Evolutionary conservation across 169 alveolate species (phyloP).

Genomic region (Amoebophrya sp.): DNA sequence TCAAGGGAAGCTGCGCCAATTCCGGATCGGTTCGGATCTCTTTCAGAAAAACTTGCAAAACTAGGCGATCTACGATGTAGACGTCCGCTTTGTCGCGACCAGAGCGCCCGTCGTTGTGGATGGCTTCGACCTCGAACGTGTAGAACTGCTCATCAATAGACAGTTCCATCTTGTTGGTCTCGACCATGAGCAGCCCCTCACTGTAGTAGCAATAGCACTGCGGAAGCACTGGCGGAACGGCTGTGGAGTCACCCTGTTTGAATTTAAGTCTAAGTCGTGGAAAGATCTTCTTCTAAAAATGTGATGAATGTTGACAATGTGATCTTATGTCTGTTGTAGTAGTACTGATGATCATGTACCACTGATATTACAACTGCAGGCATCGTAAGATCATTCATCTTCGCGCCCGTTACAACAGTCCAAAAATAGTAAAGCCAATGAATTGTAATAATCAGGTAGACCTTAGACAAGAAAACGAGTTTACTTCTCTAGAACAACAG

Average conservation of each 20-base stretch:
- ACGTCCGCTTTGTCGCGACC: background rate
- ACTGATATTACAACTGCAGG: too few species aligned
- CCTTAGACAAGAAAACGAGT: too few species aligned
- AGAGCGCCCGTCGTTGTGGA: background rate
- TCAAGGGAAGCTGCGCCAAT: background rate
- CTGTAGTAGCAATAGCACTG: conserved; percentile 10
- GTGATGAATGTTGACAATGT: too few species aligned
- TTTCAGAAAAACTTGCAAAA: background rate
- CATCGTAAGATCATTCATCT: too few species aligned
- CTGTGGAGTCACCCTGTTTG: conserved; percentile 7
- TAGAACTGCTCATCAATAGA: background rate
- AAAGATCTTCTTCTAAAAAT: too few species aligned
- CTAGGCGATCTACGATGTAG: background rate
- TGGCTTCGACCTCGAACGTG: background rate
- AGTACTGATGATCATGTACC: too few species aligned
- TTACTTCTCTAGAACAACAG: too few species aligned
- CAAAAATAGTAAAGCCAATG: too few species aligned
- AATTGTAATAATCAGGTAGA: too few species aligned
- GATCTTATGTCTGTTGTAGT: too few species aligned
- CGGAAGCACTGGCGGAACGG: conserved; percentile 2
- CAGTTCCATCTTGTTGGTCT: conserved; percentile 22
- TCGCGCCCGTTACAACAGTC: too few species aligned
- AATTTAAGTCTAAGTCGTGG: too few species aligned
- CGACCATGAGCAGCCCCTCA: background rate
- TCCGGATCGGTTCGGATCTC: background rate